Evolutionary conservation across 768 basidiomycete species (phyloP).

Genomic region (Nidularia sp.): DNA sequence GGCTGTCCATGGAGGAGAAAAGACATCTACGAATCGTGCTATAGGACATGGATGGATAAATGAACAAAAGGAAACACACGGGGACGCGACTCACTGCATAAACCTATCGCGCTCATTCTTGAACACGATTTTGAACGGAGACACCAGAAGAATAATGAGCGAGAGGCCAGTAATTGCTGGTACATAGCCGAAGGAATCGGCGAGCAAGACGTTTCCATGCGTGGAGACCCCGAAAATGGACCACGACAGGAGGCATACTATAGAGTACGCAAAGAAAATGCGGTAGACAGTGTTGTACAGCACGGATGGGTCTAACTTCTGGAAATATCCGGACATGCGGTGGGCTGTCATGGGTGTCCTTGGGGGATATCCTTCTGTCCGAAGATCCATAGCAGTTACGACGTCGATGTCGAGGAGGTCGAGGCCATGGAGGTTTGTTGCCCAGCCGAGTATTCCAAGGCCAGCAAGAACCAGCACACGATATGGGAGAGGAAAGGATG

Average conservation of each 20-base stretch:
- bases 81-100: slow-evolving; percentile 55
- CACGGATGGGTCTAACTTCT: slow-evolving; percentile 23
- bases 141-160: slow-evolving; percentile 52
- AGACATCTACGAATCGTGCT: slow-evolving; percentile 78
- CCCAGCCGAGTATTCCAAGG: slow-evolving; percentile 86
- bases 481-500: slow-evolving; percentile 84
- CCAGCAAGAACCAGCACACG: slow-evolving; percentile 80
- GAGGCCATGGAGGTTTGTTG: slow-evolving; percentile 87
- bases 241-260: slow-evolving; percentile 69
- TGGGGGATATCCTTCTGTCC: slow-evolving; percentile 24
- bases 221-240: slow-evolving; percentile 58
- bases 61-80: neutral
- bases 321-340: slow-evolving; percentile 23
- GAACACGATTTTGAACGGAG: slow-evolving; percentile 64
- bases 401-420: slow-evolving; percentile 72
- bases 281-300: slow-evolving; percentile 65
- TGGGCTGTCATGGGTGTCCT: slow-evolving; percentile 20
- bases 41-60: neutral
- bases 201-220: slow-evolving; percentile 48
- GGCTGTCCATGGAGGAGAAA: slow-evolving; percentile 51
- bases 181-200: slow-evolving; percentile 76
- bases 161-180: slow-evolving; percentile 65
- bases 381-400: slow-evolving; percentile 64
- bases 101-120: slow-evolving; percentile 76
- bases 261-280: slow-evolving; percentile 55